Percentiles rank a stretch among this genome's conserved stretches.
phyloP scores from a whole-genome alignment of 2,329 filamentous ascomycete genomes.

The Aspergillus candidus region DNA sequence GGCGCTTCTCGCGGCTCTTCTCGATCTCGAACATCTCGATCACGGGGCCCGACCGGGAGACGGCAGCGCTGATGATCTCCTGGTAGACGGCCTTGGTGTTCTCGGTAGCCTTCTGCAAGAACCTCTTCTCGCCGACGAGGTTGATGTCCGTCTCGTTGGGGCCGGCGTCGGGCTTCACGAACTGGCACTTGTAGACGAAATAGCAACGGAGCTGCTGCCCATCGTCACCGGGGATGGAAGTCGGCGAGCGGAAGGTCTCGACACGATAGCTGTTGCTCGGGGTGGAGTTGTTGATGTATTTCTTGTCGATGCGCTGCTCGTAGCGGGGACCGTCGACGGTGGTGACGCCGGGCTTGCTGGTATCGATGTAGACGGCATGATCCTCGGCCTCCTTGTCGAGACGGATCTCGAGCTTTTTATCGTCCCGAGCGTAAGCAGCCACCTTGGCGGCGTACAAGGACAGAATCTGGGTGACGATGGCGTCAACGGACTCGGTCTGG shows the following conservation, averaged over 20 bases:
- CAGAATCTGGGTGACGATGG: slow-evolving; percentile 89
- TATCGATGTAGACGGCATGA: slow-evolving; percentile 98
- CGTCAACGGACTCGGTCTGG: slow-evolving; percentile 76
- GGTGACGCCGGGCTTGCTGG: slow-evolving; percentile 79
- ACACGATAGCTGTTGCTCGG: slow-evolving; percentile 76
- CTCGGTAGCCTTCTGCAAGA: slow-evolving; percentile 88
- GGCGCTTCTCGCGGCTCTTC: slow-evolving; percentile 80
- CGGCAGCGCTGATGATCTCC: slow-evolving; percentile 81
- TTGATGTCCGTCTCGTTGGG: slow-evolving; percentile 82
- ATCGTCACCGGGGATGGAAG: slow-evolving; percentile 65
- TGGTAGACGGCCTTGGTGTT: slow-evolving; percentile 97
- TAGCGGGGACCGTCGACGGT: slow-evolving; percentile 76
- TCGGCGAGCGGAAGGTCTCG: slow-evolving; percentile 92
- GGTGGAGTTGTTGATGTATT: slow-evolving; percentile 80
- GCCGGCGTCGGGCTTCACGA: slow-evolving; percentile 66
- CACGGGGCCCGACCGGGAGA: slow-evolving; percentile 80
- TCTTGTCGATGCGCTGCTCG: slow-evolving; percentile 86
- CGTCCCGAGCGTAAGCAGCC: slow-evolving; percentile 84
- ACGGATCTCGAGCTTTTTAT: slow-evolving; percentile 89
- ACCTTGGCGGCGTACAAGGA: slow-evolving; percentile 96
- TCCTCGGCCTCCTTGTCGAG: slow-evolving; percentile 91
- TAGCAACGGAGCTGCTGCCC: slow-evolving; percentile 90
- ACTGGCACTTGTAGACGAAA: slow-evolving; percentile 96
- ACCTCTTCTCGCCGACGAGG: slow-evolving; percentile 85
- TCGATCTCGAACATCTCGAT: slow-evolving; percentile 98